Conservation (phyloP, 75 land plant species). For the Larix kaempferi region DNA sequence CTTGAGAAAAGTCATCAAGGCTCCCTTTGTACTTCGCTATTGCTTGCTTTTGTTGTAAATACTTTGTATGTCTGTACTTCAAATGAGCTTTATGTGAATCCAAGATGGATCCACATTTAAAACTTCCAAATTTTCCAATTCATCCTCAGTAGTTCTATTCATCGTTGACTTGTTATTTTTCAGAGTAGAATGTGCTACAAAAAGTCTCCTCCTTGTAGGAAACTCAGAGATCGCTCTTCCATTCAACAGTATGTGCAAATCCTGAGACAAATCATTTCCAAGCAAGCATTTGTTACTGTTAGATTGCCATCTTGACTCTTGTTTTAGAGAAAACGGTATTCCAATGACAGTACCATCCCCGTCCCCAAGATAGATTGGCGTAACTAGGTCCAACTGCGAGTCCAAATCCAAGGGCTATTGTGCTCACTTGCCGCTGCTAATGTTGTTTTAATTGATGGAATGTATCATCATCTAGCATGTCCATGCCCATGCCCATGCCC, state of each 20-base stretch:
- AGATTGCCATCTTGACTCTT: conserved; percentile 6
- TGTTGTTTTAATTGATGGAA: too few relatives aligned
- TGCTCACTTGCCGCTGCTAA: too few relatives aligned
- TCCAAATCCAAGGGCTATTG: too few relatives aligned
- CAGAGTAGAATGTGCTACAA: conserved; percentile 16
- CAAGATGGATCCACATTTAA: conserved; percentile 62
- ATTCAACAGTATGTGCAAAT: neutral
- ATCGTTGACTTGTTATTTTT: conserved; percentile 30
- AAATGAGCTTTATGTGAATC: conserved; percentile 69
- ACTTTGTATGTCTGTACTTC: conserved; percentile 48
- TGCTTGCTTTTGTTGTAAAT: conserved; percentile 43
- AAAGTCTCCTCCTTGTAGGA: neutral
- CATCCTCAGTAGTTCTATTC: conserved; percentile 30
- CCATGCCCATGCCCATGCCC: too few relatives aligned
- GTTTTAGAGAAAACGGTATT: neutral
- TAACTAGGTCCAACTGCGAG: too few relatives aligned
- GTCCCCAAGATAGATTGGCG: too few relatives aligned
- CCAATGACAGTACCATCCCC: too few relatives aligned
- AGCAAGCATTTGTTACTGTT: neutral
- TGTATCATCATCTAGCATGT: too few relatives aligned
- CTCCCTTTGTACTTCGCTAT: conserved; percentile 87
- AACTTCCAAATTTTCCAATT: conserved; percentile 46
- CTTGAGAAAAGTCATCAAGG: conserved; percentile 84
- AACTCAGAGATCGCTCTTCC: neutral
- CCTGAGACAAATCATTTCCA: neutral